Conservation (phyloP, 2,329 filamentous ascomycete species). For the Botrytis porri region DNA sequence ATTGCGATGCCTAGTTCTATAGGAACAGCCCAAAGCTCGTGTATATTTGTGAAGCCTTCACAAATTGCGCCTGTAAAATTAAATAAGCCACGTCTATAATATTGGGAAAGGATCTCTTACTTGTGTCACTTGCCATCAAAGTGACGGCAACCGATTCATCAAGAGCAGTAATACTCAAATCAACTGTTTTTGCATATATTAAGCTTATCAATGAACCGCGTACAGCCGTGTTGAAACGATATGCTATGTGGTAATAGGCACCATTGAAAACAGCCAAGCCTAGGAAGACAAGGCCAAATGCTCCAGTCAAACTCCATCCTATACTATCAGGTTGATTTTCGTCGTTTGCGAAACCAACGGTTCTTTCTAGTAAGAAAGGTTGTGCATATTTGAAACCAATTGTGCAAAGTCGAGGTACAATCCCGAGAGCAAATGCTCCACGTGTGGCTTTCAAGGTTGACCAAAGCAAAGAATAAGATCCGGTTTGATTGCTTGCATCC, state of each 20-base stretch:
- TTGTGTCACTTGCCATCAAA: slow-evolving; percentile 21
- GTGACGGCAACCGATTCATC: slow-evolving; percentile 29
- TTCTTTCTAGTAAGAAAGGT: slow-evolving; percentile 26
- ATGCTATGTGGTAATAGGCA: slow-evolving; percentile 28
- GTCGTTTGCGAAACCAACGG: slow-evolving; percentile 20
- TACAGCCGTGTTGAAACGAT: slow-evolving; percentile 28
- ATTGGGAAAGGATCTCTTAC: not conserved
- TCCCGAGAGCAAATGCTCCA: slow-evolving; percentile 21
- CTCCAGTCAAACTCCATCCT: slow-evolving; percentile 29
- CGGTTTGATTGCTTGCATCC: slow-evolving; percentile 20
- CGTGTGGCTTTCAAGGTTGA: slow-evolving; percentile 29
- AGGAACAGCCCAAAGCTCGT: slow-evolving; percentile 38
- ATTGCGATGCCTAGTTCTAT: slow-evolving; percentile 35
- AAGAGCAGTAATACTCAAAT: slow-evolving; percentile 30
- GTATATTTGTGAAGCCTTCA: slow-evolving; percentile 34
- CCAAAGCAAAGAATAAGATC: slow-evolving; percentile 25
- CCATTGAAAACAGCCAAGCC: slow-evolving; percentile 32
- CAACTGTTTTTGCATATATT: slow-evolving; percentile 34
- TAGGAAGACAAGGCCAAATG: slow-evolving; percentile 28
- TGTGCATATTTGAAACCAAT: slow-evolving; percentile 26
- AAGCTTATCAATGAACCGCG: slow-evolving; percentile 32
- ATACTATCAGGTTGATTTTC: slow-evolving; percentile 19
- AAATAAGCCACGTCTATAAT: not conserved
- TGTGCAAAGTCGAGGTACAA: slow-evolving; percentile 23
- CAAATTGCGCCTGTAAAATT: slow-evolving; percentile 29